Percentiles rank a stretch among this genome's conserved stretches.
phyloP scores from a whole-genome alignment of 495 filamentous ascomycete species.

The Aspergillus ellipticus region DNA sequence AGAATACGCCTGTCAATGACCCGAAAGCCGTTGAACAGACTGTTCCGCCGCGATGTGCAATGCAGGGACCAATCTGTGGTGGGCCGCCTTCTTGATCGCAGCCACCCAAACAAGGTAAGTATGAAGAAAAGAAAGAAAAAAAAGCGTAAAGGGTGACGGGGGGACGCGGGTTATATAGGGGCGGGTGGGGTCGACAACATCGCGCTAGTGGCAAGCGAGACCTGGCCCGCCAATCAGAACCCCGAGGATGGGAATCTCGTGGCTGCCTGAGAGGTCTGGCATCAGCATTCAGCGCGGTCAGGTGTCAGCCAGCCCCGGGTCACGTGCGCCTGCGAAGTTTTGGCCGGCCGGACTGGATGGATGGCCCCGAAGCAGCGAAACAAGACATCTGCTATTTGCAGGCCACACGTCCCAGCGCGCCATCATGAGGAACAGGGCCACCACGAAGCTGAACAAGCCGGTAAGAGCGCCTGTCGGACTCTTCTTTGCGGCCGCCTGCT shows the following conservation, averaged over 20 bases:
- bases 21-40: constrained; percentile 65
- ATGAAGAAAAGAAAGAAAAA: constrained; percentile 59
- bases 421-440: constrained; percentile 50
- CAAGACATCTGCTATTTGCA: background rate
- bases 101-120: constrained; percentile 69
- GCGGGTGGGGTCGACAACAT: background rate
- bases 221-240: constrained; percentile 9
- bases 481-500: background rate
- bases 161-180: constrained; percentile 25
- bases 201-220: constrained; percentile 36
- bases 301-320: constrained; percentile 8
- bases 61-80: constrained; percentile 65
- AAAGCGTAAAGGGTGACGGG: constrained; percentile 22
- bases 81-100: constrained; percentile 59
- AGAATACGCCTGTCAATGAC: constrained; percentile 71
- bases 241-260: background rate
- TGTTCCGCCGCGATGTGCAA: constrained; percentile 72
- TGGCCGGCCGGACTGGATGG: constrained; percentile 18
- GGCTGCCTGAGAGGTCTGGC: constrained; percentile 13
- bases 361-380: constrained; percentile 3
- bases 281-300: background rate
- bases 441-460: constrained; percentile 39
- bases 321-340: constrained; percentile 41
- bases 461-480: constrained; percentile 23
- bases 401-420: constrained; percentile 5